phyloP scores from a whole-genome alignment of 306 rosid genomes.

The Rosa chinensis region DNA sequence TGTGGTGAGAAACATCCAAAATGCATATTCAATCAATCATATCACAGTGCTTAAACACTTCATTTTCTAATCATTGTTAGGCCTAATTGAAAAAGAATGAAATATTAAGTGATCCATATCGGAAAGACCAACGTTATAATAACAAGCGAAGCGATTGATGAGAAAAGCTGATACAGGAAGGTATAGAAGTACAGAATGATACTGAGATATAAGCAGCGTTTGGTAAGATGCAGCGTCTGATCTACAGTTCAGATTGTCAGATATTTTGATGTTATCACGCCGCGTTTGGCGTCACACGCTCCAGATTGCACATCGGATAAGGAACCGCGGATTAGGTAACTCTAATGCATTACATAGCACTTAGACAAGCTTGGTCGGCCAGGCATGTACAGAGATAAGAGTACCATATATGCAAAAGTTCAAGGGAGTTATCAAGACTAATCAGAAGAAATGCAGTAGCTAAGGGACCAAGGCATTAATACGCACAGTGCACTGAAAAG shows the following conservation, averaged over 20 bases:
- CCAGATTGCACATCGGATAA: neutral
- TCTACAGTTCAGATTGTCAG: neutral
- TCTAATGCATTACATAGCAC: neutral
- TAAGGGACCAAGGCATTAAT: slow-evolving; percentile 10
- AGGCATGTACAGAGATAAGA: neutral
- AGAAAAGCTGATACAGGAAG: neutral
- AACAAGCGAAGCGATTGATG: neutral
- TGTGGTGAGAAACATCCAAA: slow-evolving; percentile 27
- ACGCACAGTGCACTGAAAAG: neutral
- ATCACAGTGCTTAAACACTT: neutral
- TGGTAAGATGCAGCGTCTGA: neutral
- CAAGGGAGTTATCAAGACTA: neutral
- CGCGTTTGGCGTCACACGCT: neutral
- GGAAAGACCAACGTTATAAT: neutral
- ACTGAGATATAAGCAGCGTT: neutral
- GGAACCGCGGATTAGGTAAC: neutral
- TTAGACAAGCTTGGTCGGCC: neutral
- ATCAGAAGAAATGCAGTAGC: neutral
- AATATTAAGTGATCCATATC: slow-evolving; percentile 16
- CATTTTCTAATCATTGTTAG: slow-evolving; percentile 22
- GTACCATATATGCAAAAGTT: neutral
- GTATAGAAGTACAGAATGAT: neutral
- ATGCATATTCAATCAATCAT: slow-evolving; percentile 11
- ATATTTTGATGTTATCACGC: neutral
- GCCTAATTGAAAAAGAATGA: neutral